Percentiles rank a stretch among this genome's conserved stretches.
Conservation (phyloP, 208 protist species). For the Acanthamoeba healyi region DNA sequence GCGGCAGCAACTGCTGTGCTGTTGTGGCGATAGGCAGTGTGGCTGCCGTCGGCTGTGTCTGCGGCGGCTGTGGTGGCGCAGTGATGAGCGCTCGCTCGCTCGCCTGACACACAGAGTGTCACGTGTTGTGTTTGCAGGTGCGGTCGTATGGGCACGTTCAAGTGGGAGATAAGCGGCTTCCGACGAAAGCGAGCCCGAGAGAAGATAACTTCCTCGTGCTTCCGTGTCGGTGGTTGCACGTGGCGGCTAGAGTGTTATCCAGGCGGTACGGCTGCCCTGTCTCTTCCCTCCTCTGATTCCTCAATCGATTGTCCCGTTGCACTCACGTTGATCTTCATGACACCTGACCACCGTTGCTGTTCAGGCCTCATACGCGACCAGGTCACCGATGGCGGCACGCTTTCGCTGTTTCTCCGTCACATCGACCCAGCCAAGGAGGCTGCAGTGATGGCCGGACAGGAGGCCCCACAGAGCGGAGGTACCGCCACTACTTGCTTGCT, state of each 20-base stretch:
- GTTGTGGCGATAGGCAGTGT: too few relatives aligned
- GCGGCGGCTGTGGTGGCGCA: too few relatives aligned
- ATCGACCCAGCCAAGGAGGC: background rate
- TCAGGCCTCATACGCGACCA: constrained; percentile 24
- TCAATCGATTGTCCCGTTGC: too few relatives aligned
- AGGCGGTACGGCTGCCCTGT: background rate
- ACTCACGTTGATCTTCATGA: too few relatives aligned
- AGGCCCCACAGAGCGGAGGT: background rate
- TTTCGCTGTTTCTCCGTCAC: constrained; percentile 14
- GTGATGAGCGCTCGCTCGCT: too few relatives aligned
- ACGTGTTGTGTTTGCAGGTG: background rate
- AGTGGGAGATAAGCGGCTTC: constrained; percentile 23
- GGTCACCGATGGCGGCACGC: background rate
- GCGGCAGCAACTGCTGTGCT: too few relatives aligned
- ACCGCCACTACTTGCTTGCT: too few relatives aligned
- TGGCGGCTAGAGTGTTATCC: constrained; percentile 35
- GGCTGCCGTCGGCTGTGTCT: too few relatives aligned
- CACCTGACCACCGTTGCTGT: background rate
- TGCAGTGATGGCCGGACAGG: too few relatives aligned
- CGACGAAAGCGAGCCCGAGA: background rate
- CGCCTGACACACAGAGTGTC: too few relatives aligned
- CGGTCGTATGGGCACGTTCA: background rate
- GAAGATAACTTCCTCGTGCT: constrained; percentile 23
- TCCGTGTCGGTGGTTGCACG: background rate
- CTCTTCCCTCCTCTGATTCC: background rate